Evolutionary conservation across 2,329 filamentous ascomycete species (phyloP).

Genomic region (Escovopsis sp.): DNA sequence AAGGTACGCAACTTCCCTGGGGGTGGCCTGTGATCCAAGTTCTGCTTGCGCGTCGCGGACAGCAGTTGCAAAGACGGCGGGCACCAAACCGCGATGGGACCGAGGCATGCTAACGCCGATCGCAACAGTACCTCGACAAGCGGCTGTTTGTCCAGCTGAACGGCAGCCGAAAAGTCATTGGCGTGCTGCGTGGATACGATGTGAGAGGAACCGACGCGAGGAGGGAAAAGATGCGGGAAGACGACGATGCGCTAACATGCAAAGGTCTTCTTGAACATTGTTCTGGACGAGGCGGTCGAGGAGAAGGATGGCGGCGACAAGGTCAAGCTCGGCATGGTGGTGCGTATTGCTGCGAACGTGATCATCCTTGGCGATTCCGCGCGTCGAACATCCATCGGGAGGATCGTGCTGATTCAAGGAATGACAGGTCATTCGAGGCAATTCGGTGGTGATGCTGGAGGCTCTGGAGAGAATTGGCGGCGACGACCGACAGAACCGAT

Average conservation of each 20-base stretch:
- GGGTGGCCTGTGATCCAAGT: background rate
- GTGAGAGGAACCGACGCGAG: conserved; percentile 34
- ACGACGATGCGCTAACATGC: background rate
- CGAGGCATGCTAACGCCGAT: background rate
- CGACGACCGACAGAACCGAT: conserved; percentile 33
- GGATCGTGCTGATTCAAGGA: too few species aligned
- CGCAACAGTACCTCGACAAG: conserved; percentile 88
- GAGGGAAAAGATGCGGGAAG: too few species aligned
- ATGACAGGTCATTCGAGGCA: conserved; percentile 75
- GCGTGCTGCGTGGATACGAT: conserved; percentile 89
- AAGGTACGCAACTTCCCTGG: conserved; percentile 46
- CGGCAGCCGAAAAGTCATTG: conserved; percentile 93
- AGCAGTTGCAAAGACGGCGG: background rate
- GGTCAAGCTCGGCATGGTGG: conserved; percentile 80
- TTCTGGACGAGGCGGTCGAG: conserved; percentile 91
- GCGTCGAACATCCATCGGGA: too few species aligned
- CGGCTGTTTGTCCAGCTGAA: conserved; percentile 95
- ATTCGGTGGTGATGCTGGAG: conserved; percentile 97
- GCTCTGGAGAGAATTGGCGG: conserved; percentile 55
- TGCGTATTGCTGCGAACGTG: conserved; percentile 29
- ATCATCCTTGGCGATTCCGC: background rate
- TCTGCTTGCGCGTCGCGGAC: background rate
- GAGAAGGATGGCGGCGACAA: conserved; percentile 89
- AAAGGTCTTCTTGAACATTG: conserved; percentile 95
- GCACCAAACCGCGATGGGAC: background rate